Conservation (phyloP, 106 monocot genomes). For the Platanthera guangdongensis region DNA sequence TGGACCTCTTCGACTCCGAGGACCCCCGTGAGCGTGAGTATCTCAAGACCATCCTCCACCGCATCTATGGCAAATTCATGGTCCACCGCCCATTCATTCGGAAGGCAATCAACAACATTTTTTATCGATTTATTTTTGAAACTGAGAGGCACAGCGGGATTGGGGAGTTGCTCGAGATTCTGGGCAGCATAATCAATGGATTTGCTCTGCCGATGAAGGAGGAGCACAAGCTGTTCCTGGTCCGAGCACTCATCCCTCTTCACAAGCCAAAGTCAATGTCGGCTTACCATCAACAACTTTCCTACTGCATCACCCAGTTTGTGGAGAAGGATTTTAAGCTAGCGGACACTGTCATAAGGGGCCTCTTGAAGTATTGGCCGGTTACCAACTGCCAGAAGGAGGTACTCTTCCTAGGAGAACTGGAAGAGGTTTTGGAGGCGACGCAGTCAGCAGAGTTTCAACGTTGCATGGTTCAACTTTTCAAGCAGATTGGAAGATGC, state of each 20-base stretch:
- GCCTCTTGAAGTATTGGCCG: slow-evolving; percentile 48
- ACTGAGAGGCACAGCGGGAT: slow-evolving; percentile 37
- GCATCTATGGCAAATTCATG: slow-evolving; percentile 56
- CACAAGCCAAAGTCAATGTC: slow-evolving; percentile 42
- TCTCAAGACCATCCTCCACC: slow-evolving; percentile 39
- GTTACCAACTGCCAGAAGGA: slow-evolving; percentile 49
- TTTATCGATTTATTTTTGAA: slow-evolving; percentile 48
- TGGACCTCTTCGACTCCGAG: slow-evolving; percentile 44
- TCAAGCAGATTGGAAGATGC: slow-evolving; percentile 44
- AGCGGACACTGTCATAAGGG: slow-evolving; percentile 36
- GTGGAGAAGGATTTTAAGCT: slow-evolving; percentile 63
- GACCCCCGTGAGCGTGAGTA: slow-evolving; percentile 50
- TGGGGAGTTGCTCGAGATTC: slow-evolving; percentile 41
- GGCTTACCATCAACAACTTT: slow-evolving; percentile 40
- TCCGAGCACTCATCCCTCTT: slow-evolving; percentile 37
- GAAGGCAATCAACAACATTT: slow-evolving; percentile 46
- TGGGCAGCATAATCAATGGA: slow-evolving; percentile 48
- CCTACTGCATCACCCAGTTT: slow-evolving; percentile 43
- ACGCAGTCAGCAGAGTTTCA: slow-evolving; percentile 50
- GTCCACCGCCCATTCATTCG: slow-evolving; percentile 45
- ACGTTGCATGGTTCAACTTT: slow-evolving; percentile 39
- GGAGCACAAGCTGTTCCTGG: slow-evolving; percentile 51
- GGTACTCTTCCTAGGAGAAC: slow-evolving; percentile 41
- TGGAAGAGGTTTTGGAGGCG: slow-evolving; percentile 47
- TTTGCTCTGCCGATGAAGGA: slow-evolving; percentile 54